Evolutionary conservation across 2,329 filamentous ascomycete species (phyloP).

Genomic region (Microdochium nivale): DNA sequence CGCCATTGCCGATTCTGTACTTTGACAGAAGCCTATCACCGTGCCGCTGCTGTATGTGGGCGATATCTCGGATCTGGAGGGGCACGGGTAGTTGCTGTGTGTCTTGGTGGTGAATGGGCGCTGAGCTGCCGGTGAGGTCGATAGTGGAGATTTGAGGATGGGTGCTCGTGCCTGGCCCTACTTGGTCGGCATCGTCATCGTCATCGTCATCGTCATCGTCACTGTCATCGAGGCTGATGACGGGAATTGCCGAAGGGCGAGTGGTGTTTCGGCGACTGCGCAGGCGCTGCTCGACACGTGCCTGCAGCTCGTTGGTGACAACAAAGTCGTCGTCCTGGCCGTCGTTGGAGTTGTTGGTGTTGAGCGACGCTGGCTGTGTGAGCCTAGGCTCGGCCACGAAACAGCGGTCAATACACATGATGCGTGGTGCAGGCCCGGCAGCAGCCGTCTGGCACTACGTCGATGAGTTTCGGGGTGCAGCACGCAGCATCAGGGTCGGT

Average conservation of each 20-base stretch:
- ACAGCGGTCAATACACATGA: too few species aligned
- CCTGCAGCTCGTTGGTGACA: not conserved
- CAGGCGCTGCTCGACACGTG: not conserved
- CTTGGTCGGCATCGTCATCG: not conserved
- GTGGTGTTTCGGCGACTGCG: not conserved
- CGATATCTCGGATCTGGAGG: not conserved
- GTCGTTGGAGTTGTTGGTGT: too few species aligned
- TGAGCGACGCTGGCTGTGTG: too few species aligned
- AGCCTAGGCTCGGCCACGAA: too few species aligned
- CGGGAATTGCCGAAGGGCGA: not conserved
- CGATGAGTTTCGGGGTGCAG: too few species aligned
- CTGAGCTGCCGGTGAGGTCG: not conserved
- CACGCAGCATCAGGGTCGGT: too few species aligned
- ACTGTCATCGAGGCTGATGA: not conserved
- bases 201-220: constrained; percentile 5
- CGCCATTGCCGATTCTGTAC: not conserved
- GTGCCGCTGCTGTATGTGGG: not conserved
- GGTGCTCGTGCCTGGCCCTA: not conserved
- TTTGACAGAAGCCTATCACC: not conserved
- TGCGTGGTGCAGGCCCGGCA: too few species aligned
- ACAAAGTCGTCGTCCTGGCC: not conserved
- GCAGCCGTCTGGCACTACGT: too few species aligned
- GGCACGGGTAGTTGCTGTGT: not conserved
- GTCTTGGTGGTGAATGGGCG: not conserved
- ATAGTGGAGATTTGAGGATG: not conserved